Evolutionary conservation across 192 early-diverging fungal genomes (phyloP).

Genomic region (Powellomyces hirtus): DNA sequence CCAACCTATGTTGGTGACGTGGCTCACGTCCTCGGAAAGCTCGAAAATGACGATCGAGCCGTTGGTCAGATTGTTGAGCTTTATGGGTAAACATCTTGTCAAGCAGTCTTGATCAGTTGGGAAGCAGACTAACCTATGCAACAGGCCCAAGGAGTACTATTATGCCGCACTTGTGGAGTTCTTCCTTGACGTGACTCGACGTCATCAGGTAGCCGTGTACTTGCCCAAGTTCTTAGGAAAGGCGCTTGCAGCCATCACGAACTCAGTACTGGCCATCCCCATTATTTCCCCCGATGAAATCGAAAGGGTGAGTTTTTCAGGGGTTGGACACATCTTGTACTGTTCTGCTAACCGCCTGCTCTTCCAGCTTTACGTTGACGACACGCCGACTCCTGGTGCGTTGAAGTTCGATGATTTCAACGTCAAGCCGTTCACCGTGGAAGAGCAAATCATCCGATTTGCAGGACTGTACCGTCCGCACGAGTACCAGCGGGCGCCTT

Average conservation of each 20-base stretch:
- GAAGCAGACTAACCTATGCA: neutral
- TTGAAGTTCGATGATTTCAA: slow-evolving; percentile 85
- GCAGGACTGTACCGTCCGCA: slow-evolving; percentile 72
- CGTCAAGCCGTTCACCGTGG: slow-evolving; percentile 77
- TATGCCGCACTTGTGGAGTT: slow-evolving; percentile 72
- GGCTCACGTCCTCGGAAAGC: slow-evolving; percentile 74
- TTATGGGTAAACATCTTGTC: slow-evolving; percentile 56
- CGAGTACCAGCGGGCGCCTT: slow-evolving; percentile 35
- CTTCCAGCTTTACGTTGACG: slow-evolving; percentile 66
- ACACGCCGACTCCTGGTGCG: slow-evolving; percentile 63
- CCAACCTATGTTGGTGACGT: slow-evolving; percentile 85
- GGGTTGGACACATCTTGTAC: neutral
- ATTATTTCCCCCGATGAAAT: slow-evolving; percentile 83
- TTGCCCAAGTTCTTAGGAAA: slow-evolving; percentile 75
- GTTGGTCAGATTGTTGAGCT: slow-evolving; percentile 89
- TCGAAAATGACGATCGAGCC: slow-evolving; percentile 69
- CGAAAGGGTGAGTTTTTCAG: slow-evolving; percentile 57
- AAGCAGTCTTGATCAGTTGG: neutral
- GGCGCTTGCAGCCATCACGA: slow-evolving; percentile 59
- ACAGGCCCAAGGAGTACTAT: slow-evolving; percentile 71
- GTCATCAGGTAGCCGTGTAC: slow-evolving; percentile 60
- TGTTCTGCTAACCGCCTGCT: neutral
- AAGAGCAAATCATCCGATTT: slow-evolving; percentile 79
- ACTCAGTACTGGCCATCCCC: slow-evolving; percentile 67
- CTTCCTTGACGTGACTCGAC: slow-evolving; percentile 57